Evolutionary conservation across 2,329 filamentous ascomycete species (phyloP), one percentile per base, ranked within the genome.

Genomic region (Xylaria arbuscula): DNA sequence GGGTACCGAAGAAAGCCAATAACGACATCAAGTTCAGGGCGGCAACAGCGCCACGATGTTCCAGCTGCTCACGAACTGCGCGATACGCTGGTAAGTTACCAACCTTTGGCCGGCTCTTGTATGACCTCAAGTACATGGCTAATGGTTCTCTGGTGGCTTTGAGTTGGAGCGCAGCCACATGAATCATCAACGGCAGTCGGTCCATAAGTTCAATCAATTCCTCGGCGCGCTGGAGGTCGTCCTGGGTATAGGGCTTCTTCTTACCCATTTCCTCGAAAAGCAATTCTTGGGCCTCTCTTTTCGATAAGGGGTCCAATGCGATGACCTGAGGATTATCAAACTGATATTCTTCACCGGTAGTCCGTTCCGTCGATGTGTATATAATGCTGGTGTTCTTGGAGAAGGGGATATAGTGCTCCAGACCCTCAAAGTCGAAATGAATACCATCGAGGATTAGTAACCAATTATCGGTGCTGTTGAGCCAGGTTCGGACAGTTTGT

Each of bases 381-480:
- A 93, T 90, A 56, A 92, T 84, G 72, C 87, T 88, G 15, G 88
- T 90, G 64, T 88, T 85, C 68, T 81, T 84, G 34, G 84, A 85
- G 72, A 90, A 89, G 0, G 90, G 90, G n/a, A 93, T 87, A 69
- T 90, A 91, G 45, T 85, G 80, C 56, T 83, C 81, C 28, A 92
- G 84, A 1, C 84, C 83, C 2, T 88, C 83, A 7, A 84, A 81
- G 57, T 88, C 86, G 67, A 91, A 90, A 47, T 85, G 86, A 32
- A 92, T 84, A 0, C 89, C 90, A 70, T 93, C 90, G 47, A 92
- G 85, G 1, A 92, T 83, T 34, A 93, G 77, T 1, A 93, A 81
- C 90, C 90, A 93, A 8, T 88, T 83, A n/a, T 87, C 82, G 22
- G 85, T 85, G 22, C 79, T 79, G 70, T 87, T 87, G 51, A 93